Base-by-base conservation (phyloP, 2,329 filamentous ascomycete species). In the Claviceps pazoutovae region DNA sequence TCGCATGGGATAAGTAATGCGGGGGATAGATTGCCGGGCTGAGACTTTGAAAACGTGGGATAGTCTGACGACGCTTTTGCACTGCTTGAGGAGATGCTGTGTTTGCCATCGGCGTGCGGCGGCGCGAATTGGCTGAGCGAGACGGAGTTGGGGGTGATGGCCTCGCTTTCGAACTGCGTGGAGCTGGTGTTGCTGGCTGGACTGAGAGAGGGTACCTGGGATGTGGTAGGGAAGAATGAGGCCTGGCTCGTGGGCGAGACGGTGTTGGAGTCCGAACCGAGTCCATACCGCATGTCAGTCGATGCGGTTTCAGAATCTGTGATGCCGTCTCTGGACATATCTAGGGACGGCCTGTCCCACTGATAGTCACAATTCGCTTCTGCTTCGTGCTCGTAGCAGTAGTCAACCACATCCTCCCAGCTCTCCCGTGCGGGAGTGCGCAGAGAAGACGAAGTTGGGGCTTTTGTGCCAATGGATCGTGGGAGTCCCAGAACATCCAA, bases 321-420 rank as follows among this genome's bases (percentile, higher is more conserved):
- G 45, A 50, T 45, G 48, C 48, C 51, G 16, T 60, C 59, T 23
- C 60, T 60, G 19, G 58, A 54, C 16, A 58, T 60, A 47, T 81
- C 78, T 50, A 76, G 58, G 0, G 79, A 82, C 3, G 73, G 68
- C 16, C 76, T 74, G 53, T 81, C 78, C 80, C 80, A 84, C 45
- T 80, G 75, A 57, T 82, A 84, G 55, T 84, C 75, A 60, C 79
- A 84, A 62, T 83, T 72, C 7, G 80, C 81, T 62, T 84, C 82
- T 13, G 75, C 79, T 56, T 80, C 81, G 58, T 85, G 78, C 56
- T 84, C 80, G 59, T 85, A 85, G 60, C 79, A 83, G 63, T 83
- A 85, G 60, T 85, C 82, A 55, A 85, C 84, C 55, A 80, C 80
- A 50, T 83, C 80, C 59, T 85, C 82, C 82, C 82, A 85, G 57